Evolutionary conservation across 768 basidiomycete species (phyloP), one percentile per base, ranked within the genome.

Genomic region (Hydnomerulius pinastri): DNA sequence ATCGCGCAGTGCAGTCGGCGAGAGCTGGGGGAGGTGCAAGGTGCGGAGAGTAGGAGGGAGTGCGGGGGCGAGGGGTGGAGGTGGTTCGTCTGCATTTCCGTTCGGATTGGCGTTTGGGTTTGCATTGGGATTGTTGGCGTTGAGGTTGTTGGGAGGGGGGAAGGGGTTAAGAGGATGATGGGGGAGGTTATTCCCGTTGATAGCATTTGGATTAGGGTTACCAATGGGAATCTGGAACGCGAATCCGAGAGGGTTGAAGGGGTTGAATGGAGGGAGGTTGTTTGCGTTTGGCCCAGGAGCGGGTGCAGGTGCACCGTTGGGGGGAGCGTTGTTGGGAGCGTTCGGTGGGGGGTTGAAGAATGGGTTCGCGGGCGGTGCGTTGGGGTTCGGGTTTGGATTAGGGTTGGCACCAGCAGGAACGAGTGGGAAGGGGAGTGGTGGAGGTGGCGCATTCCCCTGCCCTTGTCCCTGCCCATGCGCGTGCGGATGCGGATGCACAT

Each of bases 1-100:
- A 15, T 64, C 62, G 23, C 17, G 46, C 51, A 63, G 63, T 12
- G 41, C 59, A 8, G 53, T 17, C 2, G 57, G 63, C 23, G 60
- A 51, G 18, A 65, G 32, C 36, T 56, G 50, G n/a, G 63, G 64
- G 20, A 65, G 54, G 42, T 57, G 54, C 12, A 64, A 58, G 3
- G 39, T 35, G 3, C 52, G 52, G 75, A 77, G 13, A 66, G 79
- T 41, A 57, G 48, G 36, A 74, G 64, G 15, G 54, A 66, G 6
- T 65, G 70, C 30, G 63, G 63, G 9, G 66, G 71, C 2, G 55
- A 62, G 59, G 54, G 68, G 35, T 74, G 58, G 53, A 4, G 12
- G 38, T n/a, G 29, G 40, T 11, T 54, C 54, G 66, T n/a, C n/a
- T n/a, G n/a, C n/a, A n/a, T n/a, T n/a, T n/a, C n/a, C n/a, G n/a